Base-by-base conservation (phyloP, 495 filamentous ascomycete genomes). In the Talaromyces thailandensis region DNA sequence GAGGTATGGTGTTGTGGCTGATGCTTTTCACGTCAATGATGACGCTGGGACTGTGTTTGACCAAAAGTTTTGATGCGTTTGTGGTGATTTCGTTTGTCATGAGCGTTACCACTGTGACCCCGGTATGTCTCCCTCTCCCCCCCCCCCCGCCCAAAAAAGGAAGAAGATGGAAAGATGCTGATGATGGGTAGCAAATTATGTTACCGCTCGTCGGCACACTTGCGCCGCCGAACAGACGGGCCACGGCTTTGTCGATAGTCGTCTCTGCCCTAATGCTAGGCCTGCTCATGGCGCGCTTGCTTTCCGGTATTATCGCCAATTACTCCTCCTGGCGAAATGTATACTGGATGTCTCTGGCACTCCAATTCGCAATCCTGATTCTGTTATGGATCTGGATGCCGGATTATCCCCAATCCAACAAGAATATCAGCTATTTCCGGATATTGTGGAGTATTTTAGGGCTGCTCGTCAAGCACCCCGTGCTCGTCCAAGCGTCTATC, bases 151-250 rank as follows among this genome's bases (percentile, higher is more conserved):
- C n/a, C n/a, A n/a, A 16, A 4, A 11, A 32, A 35, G 24, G 7
- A 4, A 24, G 37, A 56, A 29, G 16, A 9, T 21, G 16, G 21
- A 53, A 28, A 26, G 23, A 55, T 16, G 21, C 28, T 57, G 18
- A 65, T 58, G 35, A 24, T 63, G n/a, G 12, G 23, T 56, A 70
- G 72, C 90, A 94, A 73, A 80, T 92, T 56, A 88, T 93, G 87
- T 86, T 95, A 18, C 91, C 91, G 0, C 75, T 95, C 0, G 89
- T 93, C 4, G 90, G 90, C 23, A 89, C 93, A 68, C 85, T 93
- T 26, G 89, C 89, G 0, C 90, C 91, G 0, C 79, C 83, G 3
- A 72, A 84, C 25, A 84, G 86, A 31, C 84, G 88, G 7, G 88
- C 88, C 12, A 82, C 82, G 6, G 87, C 87, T 23, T 71, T 82